Conservation (phyloP, 169 alveolate species). For the Cytauxzoon felis region DNA sequence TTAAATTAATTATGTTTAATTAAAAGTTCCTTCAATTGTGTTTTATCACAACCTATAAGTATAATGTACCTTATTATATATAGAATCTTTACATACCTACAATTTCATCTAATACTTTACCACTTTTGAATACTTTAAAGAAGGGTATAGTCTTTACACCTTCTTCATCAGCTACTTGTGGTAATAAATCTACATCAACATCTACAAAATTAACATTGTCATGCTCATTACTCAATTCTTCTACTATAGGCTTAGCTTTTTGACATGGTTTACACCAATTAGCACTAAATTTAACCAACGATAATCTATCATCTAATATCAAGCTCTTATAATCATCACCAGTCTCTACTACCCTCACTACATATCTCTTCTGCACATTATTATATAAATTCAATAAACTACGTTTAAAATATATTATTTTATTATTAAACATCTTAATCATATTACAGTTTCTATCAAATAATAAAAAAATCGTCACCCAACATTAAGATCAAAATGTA, state of each 20-base stretch:
- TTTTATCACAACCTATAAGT: conserved; percentile 19
- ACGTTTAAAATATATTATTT: too few species aligned
- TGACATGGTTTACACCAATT: conserved; percentile 79
- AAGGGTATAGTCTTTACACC: conserved; percentile 63
- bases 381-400: too few species aligned
- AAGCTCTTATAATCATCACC: conserved; percentile 66
- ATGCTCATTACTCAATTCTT: conserved; percentile 54
- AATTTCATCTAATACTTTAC: conserved; percentile 48
- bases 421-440: too few species aligned
- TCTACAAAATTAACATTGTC: conserved; percentile 47
- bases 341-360: conserved; percentile 48
- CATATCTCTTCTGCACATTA: conserved; percentile 27
- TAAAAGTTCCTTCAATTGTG: conserved; percentile 14
- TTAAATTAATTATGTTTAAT: conserved; percentile 8
- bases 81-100: conserved; percentile 25
- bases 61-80: neutral
- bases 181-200: conserved; percentile 59
- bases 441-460: neutral
- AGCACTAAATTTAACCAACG: conserved; percentile 74
- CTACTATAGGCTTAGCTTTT: conserved; percentile 70
- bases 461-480: neutral
- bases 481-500: neutral
- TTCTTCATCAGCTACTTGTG: conserved; percentile 65
- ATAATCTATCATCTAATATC: conserved; percentile 50
- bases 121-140: conserved; percentile 52